phyloP scores from a whole-genome alignment of 345 rosid species.

The Eucalyptus coolabah region DNA sequence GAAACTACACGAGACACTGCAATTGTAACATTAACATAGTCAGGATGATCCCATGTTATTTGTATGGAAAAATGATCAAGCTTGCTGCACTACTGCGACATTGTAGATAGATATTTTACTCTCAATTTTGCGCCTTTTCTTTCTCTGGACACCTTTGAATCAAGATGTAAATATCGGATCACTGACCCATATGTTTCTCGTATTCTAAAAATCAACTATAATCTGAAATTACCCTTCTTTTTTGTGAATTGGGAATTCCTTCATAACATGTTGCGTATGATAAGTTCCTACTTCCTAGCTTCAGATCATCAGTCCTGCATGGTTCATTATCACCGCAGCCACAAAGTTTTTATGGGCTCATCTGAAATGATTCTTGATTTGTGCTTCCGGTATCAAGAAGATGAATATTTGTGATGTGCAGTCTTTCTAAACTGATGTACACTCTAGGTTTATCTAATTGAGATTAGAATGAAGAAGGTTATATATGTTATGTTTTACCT shows the following conservation, averaged over 20 bases:
- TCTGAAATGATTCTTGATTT: background rate
- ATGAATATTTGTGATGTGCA: background rate
- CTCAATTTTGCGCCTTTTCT: background rate
- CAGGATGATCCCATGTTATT: background rate
- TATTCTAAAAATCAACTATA: background rate
- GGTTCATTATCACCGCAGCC: background rate
- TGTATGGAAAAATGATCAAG: background rate
- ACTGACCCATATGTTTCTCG: background rate
- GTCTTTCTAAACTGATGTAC: background rate
- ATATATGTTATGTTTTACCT: background rate
- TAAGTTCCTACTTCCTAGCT: background rate
- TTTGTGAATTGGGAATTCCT: background rate
- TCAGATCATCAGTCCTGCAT: background rate
- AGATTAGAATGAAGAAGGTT: background rate
- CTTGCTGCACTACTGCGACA: background rate
- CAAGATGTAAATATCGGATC: background rate
- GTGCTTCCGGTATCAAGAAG: background rate
- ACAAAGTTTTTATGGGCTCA: background rate
- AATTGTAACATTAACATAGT: background rate
- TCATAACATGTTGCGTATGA: background rate
- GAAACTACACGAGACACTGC: background rate
- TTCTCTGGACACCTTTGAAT: background rate
- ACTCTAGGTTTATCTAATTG: background rate
- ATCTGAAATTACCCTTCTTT: background rate
- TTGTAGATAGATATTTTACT: background rate